phyloP scores from a whole-genome alignment of 2,329 filamentous ascomycete species.

The Hymenotorrendiella dingleyae region DNA sequence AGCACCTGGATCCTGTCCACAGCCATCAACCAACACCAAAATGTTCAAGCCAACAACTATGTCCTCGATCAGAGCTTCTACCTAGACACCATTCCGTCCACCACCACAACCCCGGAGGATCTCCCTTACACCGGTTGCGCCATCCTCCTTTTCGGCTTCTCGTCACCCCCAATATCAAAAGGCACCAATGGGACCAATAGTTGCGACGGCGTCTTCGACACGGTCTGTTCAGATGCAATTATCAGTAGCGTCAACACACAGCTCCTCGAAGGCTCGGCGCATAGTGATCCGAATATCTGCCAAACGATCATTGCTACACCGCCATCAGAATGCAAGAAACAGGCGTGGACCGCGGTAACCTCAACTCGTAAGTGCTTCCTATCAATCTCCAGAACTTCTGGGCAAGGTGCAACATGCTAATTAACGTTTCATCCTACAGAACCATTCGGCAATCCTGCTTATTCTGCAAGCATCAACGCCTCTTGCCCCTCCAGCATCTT shows the following conservation, averaged over 20 bases:
- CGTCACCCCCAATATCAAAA: neutral
- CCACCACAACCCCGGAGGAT: neutral
- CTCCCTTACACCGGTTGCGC: constrained; percentile 3
- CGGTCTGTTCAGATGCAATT: neutral
- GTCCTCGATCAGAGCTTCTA: constrained; percentile 4
- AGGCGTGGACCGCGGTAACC: constrained; percentile 1
- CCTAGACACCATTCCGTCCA: neutral
- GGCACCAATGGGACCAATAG: constrained; percentile 1
- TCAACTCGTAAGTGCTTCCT: constrained; percentile 1
- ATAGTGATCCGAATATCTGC: neutral
- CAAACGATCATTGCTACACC: neutral
- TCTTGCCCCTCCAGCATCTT: constrained; percentile 4
- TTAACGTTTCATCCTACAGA: no score
- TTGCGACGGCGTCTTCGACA: neutral
- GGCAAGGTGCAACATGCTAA: no score
- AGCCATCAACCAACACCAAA: neutral
- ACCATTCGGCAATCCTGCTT: constrained; percentile 2
- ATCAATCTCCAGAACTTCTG: neutral
- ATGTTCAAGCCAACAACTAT: neutral
- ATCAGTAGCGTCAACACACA: neutral
- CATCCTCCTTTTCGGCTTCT: constrained; percentile 1
- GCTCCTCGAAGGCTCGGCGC: neutral
- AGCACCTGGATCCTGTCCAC: constrained; percentile 3
- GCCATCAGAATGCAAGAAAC: neutral
- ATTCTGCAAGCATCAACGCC: constrained; percentile 2